Evolutionary conservation across 192 early-diverging fungal genomes (phyloP).

Genomic region (Rhizoclosmatium sp.): DNA sequence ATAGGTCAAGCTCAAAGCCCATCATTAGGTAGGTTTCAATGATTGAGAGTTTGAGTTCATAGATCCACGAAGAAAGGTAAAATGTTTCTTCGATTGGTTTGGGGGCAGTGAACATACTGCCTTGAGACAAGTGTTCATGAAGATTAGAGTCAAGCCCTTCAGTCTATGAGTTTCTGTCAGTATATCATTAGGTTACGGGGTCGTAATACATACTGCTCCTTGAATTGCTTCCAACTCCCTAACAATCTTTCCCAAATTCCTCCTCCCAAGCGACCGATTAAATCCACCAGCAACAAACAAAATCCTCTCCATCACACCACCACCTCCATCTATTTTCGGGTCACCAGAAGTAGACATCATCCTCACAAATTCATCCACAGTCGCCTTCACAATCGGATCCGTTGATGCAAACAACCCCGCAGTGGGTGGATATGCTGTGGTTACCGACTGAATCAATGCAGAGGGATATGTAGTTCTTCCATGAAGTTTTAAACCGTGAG

Average conservation of each 20-base stretch:
- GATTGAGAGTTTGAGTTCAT: conserved; percentile 29
- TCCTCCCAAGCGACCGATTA: conserved; percentile 27
- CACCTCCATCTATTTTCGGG: background rate
- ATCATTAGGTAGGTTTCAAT: conserved; percentile 27
- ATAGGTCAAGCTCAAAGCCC: conserved; percentile 41
- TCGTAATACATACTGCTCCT: background rate
- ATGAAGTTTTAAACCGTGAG: conserved; percentile 10
- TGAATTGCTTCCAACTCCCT: conserved; percentile 33
- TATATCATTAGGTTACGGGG: background rate
- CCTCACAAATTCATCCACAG: conserved; percentile 7
- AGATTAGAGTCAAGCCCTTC: conserved; percentile 26
- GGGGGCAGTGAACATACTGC: conserved; percentile 3
- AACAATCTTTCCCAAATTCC: conserved; percentile 31
- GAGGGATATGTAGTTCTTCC: conserved; percentile 10
- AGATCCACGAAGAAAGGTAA: conserved; percentile 38
- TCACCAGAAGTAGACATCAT: background rate
- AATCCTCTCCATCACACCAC: conserved; percentile 16
- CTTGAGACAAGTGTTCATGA: conserved; percentile 19
- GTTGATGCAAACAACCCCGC: conserved; percentile 12
- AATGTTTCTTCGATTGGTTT: conserved; percentile 2
- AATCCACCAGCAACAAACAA: conserved; percentile 24
- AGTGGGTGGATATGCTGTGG: conserved; percentile 1
- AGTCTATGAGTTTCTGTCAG: conserved; percentile 3
- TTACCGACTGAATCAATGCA: background rate
- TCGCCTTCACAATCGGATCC: background rate